phyloP scores from a whole-genome alignment of 78 protist species.

The Dictyostelium brefeldianum region DNA sequence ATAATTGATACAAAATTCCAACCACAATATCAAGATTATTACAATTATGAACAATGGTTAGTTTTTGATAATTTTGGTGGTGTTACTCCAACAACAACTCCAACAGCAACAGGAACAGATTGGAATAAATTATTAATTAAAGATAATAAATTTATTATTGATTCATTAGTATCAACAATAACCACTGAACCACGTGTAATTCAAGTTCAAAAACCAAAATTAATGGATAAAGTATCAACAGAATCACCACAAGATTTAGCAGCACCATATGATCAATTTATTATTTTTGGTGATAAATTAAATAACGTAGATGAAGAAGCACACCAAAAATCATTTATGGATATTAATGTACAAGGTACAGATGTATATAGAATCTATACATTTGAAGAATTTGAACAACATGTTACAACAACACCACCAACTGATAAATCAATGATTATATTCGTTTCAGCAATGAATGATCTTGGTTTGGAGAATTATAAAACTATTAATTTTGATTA shows the following conservation, averaged over 20 bases:
- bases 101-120: too few species aligned
- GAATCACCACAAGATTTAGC: neutral
- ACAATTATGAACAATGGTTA: neutral
- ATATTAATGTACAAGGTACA: neutral
- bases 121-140: neutral
- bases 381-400: conserved; percentile 6
- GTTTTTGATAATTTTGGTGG: neutral
- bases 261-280: neutral
- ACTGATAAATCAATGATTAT: neutral
- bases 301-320: too few species aligned
- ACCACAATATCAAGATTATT: neutral
- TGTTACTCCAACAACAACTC: neutral
- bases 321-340: neutral
- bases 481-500: conserved; percentile 3
- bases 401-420: neutral
- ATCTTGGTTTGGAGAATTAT: conserved; percentile 16
- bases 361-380: neutral
- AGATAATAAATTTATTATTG: neutral
- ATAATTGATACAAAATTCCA: neutral
- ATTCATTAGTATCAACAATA: neutral
- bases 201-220: neutral
- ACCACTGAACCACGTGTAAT: neutral
- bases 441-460: conserved; percentile 10
- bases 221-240: neutral
- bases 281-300: neutral